A percentile compares a stretch with the other conserved stretches of the same genome.
Conservation (phyloP, 2,329 filamentous ascomycete genomes). For the Colletotrichum eremochloae region DNA sequence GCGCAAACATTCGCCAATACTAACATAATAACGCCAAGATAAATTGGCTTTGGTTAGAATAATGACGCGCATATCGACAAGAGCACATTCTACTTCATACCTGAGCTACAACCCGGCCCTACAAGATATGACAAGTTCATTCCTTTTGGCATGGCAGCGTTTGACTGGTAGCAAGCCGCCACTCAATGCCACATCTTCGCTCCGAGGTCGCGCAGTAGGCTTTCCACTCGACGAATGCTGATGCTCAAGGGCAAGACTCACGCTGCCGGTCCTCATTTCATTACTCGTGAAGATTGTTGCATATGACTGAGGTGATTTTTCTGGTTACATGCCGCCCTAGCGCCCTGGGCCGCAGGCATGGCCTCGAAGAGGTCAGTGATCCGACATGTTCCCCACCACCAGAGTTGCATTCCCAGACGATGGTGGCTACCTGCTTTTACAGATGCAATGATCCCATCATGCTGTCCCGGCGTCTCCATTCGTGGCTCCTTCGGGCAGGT, state of each 20-base stretch:
- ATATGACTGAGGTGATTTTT: constrained; percentile 23
- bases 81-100: background rate
- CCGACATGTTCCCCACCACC: constrained; percentile 28
- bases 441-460: constrained; percentile 14
- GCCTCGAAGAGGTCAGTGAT: constrained; percentile 33
- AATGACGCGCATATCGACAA: background rate
- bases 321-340: constrained; percentile 39
- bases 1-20: background rate
- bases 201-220: constrained; percentile 1
- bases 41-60: background rate
- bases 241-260: background rate
- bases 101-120: background rate
- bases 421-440: background rate
- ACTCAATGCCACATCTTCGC: constrained; percentile 16
- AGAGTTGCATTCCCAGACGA: background rate
- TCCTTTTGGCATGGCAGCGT: background rate
- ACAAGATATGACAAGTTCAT: background rate
- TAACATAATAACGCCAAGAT: background rate
- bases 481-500: constrained; percentile 15
- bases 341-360: constrained; percentile 27
- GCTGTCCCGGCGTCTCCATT: background rate
- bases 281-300: constrained; percentile 10
- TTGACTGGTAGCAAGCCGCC: background rate
- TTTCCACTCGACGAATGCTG: constrained; percentile 19
- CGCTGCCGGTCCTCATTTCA: constrained; percentile 11